phyloP scores from a whole-genome alignment of 2,329 filamentous ascomycete species.

The Dactylellina drechsleri region DNA sequence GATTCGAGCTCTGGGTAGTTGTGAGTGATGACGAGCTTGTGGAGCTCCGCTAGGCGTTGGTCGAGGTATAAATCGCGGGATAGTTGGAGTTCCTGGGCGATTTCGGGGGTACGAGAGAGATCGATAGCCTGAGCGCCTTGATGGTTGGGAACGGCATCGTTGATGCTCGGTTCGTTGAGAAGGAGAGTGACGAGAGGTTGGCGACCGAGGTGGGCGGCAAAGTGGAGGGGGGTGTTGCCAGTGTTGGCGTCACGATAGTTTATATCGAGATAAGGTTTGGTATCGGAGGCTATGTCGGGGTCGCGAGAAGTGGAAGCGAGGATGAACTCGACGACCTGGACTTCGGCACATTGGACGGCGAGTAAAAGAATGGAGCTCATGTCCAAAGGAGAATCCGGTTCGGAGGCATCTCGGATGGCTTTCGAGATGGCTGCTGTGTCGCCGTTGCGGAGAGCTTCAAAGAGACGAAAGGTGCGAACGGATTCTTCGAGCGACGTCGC shows the following conservation, averaged over 20 bases:
- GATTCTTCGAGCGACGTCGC: constrained; percentile 80
- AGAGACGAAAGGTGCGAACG: constrained; percentile 90
- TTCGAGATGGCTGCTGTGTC: constrained; percentile 91
- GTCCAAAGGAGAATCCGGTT: constrained; percentile 60
- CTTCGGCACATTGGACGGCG: constrained; percentile 93
- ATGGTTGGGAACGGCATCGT: constrained; percentile 86
- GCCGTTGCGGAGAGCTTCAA: constrained; percentile 88
- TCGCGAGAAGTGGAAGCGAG: constrained; percentile 70
- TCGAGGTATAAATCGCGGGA: constrained; percentile 90
- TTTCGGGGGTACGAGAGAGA: constrained; percentile 88
- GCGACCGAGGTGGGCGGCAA: constrained; percentile 85
- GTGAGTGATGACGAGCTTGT: constrained; percentile 76
- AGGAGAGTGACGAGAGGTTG: constrained; percentile 82
- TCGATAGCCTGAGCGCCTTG: constrained; percentile 87
- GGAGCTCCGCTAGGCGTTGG: constrained; percentile 82
- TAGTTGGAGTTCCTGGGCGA: constrained; percentile 93
- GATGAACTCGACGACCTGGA: constrained; percentile 93
- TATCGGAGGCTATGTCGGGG: constrained; percentile 68
- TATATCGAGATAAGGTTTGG: constrained; percentile 72
- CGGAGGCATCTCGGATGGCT: constrained; percentile 74
- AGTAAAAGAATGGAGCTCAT: constrained; percentile 87
- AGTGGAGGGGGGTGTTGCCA: constrained; percentile 90
- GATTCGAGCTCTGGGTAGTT: constrained; percentile 82
- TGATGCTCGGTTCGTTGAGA: constrained; percentile 82
- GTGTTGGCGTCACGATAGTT: constrained; percentile 86